Base-by-base conservation (phyloP, 2,329 filamentous ascomycete species). In the Lachnellula occidentalis region DNA sequence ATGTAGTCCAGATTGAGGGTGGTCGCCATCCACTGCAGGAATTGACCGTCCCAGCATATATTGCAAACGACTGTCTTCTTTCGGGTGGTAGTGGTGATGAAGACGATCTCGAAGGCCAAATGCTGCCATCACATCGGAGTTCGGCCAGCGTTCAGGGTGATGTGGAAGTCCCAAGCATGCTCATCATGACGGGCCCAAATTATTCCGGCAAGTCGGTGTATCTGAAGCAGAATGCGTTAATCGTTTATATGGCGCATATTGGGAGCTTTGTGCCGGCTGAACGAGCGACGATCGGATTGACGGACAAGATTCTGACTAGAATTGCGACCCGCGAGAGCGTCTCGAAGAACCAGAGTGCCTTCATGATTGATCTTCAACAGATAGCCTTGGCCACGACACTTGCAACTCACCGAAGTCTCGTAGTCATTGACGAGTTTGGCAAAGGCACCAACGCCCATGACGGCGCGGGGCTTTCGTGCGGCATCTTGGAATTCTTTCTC, bases 191-290 rank as follows among this genome's bases (percentile, higher is more conserved):
- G 0, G 94, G 94, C 0, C 92, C 94, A 4, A 99, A 99, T 64
- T 95, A 94, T 69, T 97, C 94, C 0, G 94, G 94, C 0, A 99
- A 99, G 71, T 97, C 91, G 63, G 83, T 97, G 0, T 97, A 96
- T 70, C 78, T 97, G 67, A 99, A 95, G 70, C 92, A 99, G 69
- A 82, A 90, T 34, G 94, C 92, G 4, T 74, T 96, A 48, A 94
- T 96, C 55, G 85, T 95, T 14, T 96, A 94, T 67, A 80, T 99
- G 70, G 90, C 94, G 0, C 94, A 99, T 67, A 82, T 96, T 51
- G 94, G 94, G 50, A 92, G 90, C 68, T 97, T 89, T 67, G 89
- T 99, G 1, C 92, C 94, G 1, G 92, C 92, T 1, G 78, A 85
- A 15, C 75, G 72, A 27, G 92, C 92, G 8, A 80, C 72, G 1